Base-by-base conservation (phyloP, 805 yeast genomes). In the Teunomyces funiuensis region DNA sequence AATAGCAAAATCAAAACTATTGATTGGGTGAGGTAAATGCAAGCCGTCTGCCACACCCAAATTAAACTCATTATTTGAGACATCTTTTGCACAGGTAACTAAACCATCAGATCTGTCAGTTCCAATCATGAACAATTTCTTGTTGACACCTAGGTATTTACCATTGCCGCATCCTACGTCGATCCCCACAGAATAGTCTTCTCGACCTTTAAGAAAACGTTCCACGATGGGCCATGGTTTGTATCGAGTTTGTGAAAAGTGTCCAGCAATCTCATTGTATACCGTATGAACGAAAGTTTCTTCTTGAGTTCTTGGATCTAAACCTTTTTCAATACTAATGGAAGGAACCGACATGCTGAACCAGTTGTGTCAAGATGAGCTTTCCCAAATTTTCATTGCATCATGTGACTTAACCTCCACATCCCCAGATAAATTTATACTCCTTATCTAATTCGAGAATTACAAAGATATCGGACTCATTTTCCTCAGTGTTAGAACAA, bases 161-260 rank as follows among this genome's bases (percentile, higher is more conserved):
- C 99, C 99, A 60, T 93, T 93, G 3, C 99, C 99, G 61, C 98
- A 91, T 0, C 99, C 99, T 15, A 91, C 88, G 65, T 93, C 99
- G 20, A 89, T 71, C 1, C 99, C 99, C 0, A 91, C 47, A 1
- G 83, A 65, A 31, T 88, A 84, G 5, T 66, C 65, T 0, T 58
- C 44, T 52, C 78, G 76, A 1, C 61, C 51, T 8, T 52, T 56
- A 33, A 93, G 63, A 56, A 85, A 93, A 45, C 73, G 61, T 39
- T 86, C 87, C 18, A 93, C 99, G 15, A 89, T 81, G 6, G 98
- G 98, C 99, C 99, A 93, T 19, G 98, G 97, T 68, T 86, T 91
- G 65, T 90, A 93, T 36, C 99, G 65, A 0, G 99, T 93, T 51
- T 84, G 84, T 2, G 98, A 90, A 61, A 93, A 93, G 60, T 93